Evolutionary conservation across 2,329 filamentous ascomycete genomes (phyloP).

Genomic region (Fusarium siculi): DNA sequence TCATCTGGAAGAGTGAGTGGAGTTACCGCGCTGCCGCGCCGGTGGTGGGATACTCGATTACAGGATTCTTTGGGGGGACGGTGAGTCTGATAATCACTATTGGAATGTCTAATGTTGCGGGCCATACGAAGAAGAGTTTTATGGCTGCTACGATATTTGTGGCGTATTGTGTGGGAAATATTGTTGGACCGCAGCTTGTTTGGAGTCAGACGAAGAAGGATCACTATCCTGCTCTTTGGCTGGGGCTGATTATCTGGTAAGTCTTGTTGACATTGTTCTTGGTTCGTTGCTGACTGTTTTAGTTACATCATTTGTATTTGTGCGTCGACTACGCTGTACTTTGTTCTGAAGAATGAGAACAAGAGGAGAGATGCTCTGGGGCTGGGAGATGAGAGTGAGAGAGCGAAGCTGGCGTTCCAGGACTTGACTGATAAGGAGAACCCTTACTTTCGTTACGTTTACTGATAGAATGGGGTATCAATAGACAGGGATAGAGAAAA

Average conservation of each 20-base stretch:
- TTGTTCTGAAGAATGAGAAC: slow-evolving; percentile 70
- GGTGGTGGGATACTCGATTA: slow-evolving; percentile 76
- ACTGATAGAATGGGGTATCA: slow-evolving; percentile 21
- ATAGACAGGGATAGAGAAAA: background rate
- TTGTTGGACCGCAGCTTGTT: slow-evolving; percentile 78
- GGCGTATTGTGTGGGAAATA: slow-evolving; percentile 80
- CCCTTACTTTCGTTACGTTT: slow-evolving; percentile 70
- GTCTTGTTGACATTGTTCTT: slow-evolving; percentile 4
- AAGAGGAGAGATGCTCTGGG: slow-evolving; percentile 58
- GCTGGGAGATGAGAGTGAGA: slow-evolving; percentile 65
- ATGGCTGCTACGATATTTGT: slow-evolving; percentile 80
- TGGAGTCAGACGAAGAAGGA: slow-evolving; percentile 70
- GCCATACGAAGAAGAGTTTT: slow-evolving; percentile 81
- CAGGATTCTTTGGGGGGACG: slow-evolving; percentile 77
- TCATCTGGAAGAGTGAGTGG: slow-evolving; percentile 79
- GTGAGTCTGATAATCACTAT: slow-evolving; percentile 67
- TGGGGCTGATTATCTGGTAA: slow-evolving; percentile 71
- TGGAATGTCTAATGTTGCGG: slow-evolving; percentile 75
- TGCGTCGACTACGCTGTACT: slow-evolving; percentile 65
- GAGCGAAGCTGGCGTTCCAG: slow-evolving; percentile 72
- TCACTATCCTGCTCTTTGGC: slow-evolving; percentile 79
- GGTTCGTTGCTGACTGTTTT: background rate
- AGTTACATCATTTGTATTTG: slow-evolving; percentile 76
- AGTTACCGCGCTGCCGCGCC: slow-evolving; percentile 71
- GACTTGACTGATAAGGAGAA: slow-evolving; percentile 78